Conservation (phyloP, 768 basidiomycete genomes). For the Hemileccinum rubropunctum region DNA sequence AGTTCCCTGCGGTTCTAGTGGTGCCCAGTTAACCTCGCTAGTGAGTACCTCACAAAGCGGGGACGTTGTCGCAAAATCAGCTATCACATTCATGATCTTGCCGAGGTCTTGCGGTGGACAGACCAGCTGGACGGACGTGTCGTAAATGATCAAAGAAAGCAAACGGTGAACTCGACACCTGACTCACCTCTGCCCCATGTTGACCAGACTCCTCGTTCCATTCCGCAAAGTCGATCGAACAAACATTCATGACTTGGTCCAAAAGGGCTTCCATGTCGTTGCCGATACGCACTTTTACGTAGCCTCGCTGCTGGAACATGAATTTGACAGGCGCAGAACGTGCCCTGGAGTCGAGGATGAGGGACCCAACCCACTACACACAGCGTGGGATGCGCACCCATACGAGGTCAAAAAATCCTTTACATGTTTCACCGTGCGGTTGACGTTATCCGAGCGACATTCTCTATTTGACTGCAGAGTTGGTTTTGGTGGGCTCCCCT, state of each 20-base stretch:
- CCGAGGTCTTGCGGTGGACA: constrained; percentile 42
- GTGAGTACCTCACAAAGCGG: constrained; percentile 39
- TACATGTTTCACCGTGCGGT: constrained; percentile 57
- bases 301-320: constrained; percentile 58
- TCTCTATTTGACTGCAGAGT: constrained; percentile 39
- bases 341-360: constrained; percentile 39
- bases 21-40: constrained; percentile 55
- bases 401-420: constrained; percentile 49
- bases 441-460: constrained; percentile 62
- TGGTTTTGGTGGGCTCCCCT: constrained; percentile 10
- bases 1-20: constrained; percentile 39
- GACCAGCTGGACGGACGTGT: constrained; percentile 36
- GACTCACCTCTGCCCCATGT: constrained; percentile 34
- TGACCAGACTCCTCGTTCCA: constrained; percentile 32
- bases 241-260: constrained; percentile 39
- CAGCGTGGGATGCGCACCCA: constrained; percentile 35
- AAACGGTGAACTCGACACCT: not conserved
- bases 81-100: constrained; percentile 37
- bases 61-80: constrained; percentile 20
- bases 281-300: constrained; percentile 44
- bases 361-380: not conserved
- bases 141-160: not conserved
- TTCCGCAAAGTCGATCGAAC: constrained; percentile 46
- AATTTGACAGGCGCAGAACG: constrained; percentile 62
- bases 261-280: constrained; percentile 36